Percentiles rank a stretch among this genome's conserved stretches.
phyloP scores from a whole-genome alignment of 2,329 filamentous ascomycete genomes.

The Salinomyces thailandicus region DNA sequence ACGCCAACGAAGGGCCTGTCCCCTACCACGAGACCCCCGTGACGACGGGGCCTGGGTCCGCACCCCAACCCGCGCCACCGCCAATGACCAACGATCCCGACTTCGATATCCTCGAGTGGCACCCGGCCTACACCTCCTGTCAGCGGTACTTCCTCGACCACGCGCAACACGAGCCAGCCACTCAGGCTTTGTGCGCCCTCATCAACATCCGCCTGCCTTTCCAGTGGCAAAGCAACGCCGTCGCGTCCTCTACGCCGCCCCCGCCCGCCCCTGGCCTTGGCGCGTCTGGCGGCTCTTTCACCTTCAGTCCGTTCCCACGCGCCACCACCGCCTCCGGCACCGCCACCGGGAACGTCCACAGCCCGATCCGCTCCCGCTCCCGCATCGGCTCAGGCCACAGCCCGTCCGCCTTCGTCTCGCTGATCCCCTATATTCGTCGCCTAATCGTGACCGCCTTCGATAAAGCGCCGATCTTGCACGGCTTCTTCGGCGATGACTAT shows the following conservation, averaged over 20 bases:
- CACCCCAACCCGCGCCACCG: neutral
- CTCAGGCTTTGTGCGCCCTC: constrained; percentile 81
- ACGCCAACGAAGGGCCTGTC: no score
- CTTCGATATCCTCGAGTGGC: constrained; percentile 85
- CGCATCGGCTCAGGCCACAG: constrained; percentile 19
- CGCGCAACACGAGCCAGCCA: constrained; percentile 69
- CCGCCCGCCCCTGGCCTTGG: constrained; percentile 2
- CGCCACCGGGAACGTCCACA: constrained; percentile 28
- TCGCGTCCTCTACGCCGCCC: constrained; percentile 28
- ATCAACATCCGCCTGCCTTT: constrained; percentile 87
- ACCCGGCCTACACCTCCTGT: constrained; percentile 81
- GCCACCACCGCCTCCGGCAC: no score
- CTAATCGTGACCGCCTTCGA: constrained; percentile 89
- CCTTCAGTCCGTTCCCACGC: constrained; percentile 25
- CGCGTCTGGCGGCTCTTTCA: constrained; percentile 13
- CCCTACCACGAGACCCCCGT: no score
- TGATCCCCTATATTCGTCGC: constrained; percentile 82
- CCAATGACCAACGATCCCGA: constrained; percentile 33
- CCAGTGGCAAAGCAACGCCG: constrained; percentile 52
- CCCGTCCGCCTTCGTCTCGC: constrained; percentile 44
- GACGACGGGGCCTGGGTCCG: no score
- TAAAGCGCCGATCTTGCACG: constrained; percentile 72
- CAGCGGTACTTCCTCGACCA: constrained; percentile 85
- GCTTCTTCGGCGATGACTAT: constrained; percentile 97
- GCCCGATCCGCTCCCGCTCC: constrained; percentile 28